phyloP scores from a whole-genome alignment of 2,329 filamentous ascomycete species.

The Diaporthe citriasiana region DNA sequence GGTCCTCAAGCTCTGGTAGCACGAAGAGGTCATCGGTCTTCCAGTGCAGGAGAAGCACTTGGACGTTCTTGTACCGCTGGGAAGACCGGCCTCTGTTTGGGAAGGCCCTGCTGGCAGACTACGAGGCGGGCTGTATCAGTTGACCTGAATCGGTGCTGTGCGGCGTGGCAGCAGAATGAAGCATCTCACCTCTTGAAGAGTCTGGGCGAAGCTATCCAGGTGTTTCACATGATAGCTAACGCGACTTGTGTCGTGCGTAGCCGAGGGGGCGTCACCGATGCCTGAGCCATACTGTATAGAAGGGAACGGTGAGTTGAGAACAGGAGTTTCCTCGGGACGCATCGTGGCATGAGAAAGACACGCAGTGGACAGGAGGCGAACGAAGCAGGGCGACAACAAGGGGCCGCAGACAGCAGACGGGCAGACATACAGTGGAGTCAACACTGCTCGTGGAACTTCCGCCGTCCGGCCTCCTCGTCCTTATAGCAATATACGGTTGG shows the following conservation, averaged over 20 bases:
- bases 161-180: not conserved
- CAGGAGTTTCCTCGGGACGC: conserved; percentile 33
- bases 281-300: conserved; percentile 61
- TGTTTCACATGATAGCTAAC: conserved; percentile 72
- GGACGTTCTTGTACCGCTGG: conserved; percentile 69
- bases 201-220: conserved; percentile 67
- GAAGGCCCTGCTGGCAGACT: conserved; percentile 70
- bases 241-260: conserved; percentile 71
- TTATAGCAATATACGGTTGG: conserved; percentile 67
- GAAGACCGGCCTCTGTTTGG: conserved; percentile 67
- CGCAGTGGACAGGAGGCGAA: not conserved
- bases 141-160: not conserved
- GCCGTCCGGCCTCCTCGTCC: conserved; percentile 62
- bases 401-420: conserved; percentile 26
- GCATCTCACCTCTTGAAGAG: conserved; percentile 63
- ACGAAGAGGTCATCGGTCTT: conserved; percentile 71
- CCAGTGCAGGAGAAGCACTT: conserved; percentile 70
- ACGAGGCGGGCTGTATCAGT: conserved; percentile 41
- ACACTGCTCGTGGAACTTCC: conserved; percentile 62
- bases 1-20: conserved; percentile 68
- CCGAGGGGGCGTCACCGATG: conserved; percentile 55
- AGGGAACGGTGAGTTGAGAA: conserved; percentile 49
- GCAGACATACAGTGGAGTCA: conserved; percentile 62
- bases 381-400: not conserved
- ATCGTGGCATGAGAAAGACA: conserved; percentile 1